Evolutionary conservation across 2,329 filamentous ascomycete species (phyloP).

Genomic region (Ophiostoma ips): DNA sequence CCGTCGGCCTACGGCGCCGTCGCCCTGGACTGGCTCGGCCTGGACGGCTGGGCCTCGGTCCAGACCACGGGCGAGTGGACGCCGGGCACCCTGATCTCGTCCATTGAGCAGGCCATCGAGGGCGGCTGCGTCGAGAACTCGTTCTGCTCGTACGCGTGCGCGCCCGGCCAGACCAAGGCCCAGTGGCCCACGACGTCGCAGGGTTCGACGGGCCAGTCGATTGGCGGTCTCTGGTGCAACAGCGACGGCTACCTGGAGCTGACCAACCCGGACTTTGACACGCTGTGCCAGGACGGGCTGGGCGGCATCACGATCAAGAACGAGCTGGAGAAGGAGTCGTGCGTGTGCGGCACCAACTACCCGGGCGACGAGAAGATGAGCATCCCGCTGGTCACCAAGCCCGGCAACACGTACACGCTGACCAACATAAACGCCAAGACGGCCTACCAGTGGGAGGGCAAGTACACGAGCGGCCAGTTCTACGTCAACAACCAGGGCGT

Average conservation of each 20-base stretch:
- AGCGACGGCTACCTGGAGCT: constrained; percentile 57
- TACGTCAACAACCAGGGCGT: constrained; percentile 82
- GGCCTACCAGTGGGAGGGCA: constrained; percentile 69
- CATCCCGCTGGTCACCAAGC: constrained; percentile 51
- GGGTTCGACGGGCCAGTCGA: constrained; percentile 66
- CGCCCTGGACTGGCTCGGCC: constrained; percentile 49
- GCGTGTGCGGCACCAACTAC: constrained; percentile 91
- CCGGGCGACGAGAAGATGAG: constrained; percentile 84
- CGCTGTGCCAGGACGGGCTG: constrained; percentile 61
- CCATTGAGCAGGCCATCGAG: constrained; percentile 48
- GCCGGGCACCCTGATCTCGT: constrained; percentile 41
- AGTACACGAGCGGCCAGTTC: constrained; percentile 79
- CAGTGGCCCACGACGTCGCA: constrained; percentile 69
- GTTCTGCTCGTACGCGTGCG: constrained; percentile 90
- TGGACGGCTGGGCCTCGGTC: constrained; percentile 68
- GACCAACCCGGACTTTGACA: constrained; percentile 52
- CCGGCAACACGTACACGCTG: constrained; percentile 47
- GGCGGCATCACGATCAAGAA: constrained; percentile 63
- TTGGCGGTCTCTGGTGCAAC: constrained; percentile 79
- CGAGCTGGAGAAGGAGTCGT: constrained; percentile 49
- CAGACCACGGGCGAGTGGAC: constrained; percentile 44
- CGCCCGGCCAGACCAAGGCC: constrained; percentile 79
- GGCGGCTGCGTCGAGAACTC: constrained; percentile 47
- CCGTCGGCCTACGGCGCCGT: constrained; percentile 72
- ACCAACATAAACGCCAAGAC: constrained; percentile 58